phyloP scores from a whole-genome alignment of 2,329 filamentous ascomycete species.

The Alternaria infectoria region DNA sequence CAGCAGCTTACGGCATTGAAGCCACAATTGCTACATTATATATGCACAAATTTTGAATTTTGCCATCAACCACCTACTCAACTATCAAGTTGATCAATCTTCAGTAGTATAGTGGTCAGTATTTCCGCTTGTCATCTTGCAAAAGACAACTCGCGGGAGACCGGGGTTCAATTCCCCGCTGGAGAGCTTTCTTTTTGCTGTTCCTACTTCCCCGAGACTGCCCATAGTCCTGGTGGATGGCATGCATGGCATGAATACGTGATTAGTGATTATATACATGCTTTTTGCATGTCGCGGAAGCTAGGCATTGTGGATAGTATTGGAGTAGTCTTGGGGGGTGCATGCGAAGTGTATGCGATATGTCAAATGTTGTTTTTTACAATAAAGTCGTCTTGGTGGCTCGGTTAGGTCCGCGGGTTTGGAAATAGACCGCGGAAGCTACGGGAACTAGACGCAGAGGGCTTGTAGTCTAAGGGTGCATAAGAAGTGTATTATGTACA shows the following conservation, averaged over 20 bases:
- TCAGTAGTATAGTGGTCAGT: conserved; percentile 5
- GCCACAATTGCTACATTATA: no score
- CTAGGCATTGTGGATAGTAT: not conserved
- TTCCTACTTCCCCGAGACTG: not conserved
- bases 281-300: not conserved
- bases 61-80: not conserved
- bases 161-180: not conserved
- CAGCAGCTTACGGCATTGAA: no score
- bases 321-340: not conserved
- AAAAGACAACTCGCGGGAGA: not conserved
- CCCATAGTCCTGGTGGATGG: not conserved
- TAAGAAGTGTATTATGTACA: not conserved
- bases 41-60: fast-evolving
- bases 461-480: not conserved
- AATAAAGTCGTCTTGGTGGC: not conserved
- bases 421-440: not conserved
- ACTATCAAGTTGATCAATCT: not conserved
- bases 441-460: not conserved
- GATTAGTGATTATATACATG: not conserved
- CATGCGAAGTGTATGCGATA: not conserved
- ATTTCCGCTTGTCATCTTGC: not conserved
- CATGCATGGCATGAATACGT: not conserved
- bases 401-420: not conserved
- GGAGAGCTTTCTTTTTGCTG: not conserved
- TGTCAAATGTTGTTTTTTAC: not conserved